These are phyloP conservation scores for Elongisporangium undulatum DNA, from an alignment of 352 stramenopile genomes.

Conservation along the genomic window DNA sequence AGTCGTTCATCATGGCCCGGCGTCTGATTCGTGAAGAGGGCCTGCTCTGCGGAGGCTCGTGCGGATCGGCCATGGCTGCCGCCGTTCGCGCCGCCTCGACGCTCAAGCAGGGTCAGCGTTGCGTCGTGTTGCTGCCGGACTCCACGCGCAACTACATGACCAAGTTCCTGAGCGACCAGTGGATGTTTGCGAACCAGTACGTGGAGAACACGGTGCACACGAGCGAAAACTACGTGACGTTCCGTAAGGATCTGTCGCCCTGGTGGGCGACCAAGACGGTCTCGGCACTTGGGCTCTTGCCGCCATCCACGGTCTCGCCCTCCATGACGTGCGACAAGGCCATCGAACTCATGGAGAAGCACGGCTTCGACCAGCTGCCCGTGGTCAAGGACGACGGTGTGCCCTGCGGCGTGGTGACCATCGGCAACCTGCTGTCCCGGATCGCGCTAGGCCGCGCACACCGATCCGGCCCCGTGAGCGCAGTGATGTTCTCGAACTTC, in stretches of 20 bases:
- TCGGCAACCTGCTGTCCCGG: conserved; percentile 92
- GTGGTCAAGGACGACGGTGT: conserved; percentile 67
- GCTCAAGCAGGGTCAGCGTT: conserved; percentile 87
- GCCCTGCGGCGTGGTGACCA: conserved; percentile 92
- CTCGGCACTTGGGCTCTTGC: conserved; percentile 63
- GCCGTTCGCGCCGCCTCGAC: conserved; percentile 76
- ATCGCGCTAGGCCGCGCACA: conserved; percentile 85
- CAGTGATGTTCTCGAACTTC: conserved; percentile 94
- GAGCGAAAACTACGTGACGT: conserved; percentile 65
- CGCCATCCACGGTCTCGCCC: conserved; percentile 84
- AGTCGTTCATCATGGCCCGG: conserved; percentile 93
- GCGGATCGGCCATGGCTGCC: conserved; percentile 81
- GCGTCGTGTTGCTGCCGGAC: conserved; percentile 93
- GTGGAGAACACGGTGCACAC: conserved; percentile 66
- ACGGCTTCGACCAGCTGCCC: conserved; percentile 83
- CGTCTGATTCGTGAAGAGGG: conserved; percentile 94
- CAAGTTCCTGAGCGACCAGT: conserved; percentile 95
- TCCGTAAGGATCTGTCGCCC: conserved; percentile 61
- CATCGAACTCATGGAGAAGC: conserved; percentile 90
- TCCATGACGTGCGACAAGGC: conserved; percentile 88
- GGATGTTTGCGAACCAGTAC: conserved; percentile 85
- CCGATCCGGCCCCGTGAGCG: conserved; percentile 74
- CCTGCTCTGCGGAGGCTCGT: conserved; percentile 92
- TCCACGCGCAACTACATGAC: conserved; percentile 97
- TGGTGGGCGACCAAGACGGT: conserved; percentile 93